Base-by-base conservation (phyloP, 306 rosid genomes). In the Trifolium subterraneum region DNA sequence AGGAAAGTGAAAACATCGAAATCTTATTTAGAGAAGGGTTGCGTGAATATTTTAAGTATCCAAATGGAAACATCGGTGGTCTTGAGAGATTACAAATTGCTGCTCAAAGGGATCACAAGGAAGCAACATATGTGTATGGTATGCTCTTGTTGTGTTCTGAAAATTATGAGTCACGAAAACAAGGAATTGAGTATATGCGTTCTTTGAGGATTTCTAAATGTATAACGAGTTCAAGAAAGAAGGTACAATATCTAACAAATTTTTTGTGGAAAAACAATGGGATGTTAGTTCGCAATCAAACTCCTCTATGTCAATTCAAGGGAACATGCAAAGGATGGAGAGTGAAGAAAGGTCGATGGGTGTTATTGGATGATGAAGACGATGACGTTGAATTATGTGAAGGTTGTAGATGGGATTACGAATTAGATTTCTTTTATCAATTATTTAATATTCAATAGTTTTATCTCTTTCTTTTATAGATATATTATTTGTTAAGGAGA, bases 61-160 rank as follows among this genome's bases (percentile, higher is more conserved):
- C 16, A 0, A 61, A 51, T 0, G 13, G 29, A 12, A 47, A 64
- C 0, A 27, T 15, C 0, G 6, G 3, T 2, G 85, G 84, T 6
- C 48, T 82, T 1, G 22, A 0, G 0, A 16, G 6, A 0, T 61
- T 86, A 11, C 66, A 74, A 8, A 4, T 5, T 10, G 75, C 83
- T 1, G 61, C 78, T 0, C 45, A 73, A 33, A 73, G 64, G 25
- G 84, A 74, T 10, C 77, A 80, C 3, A 18, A 1, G 4, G 81
- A 77, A 35, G 79, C 89, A 5, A 79, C 5, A 20, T 81, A 85
- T 10, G 68, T 75, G 8, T 83, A 77, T 0, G 85, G 75, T 11
- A 45, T 86, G 45, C 8, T 86, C 13, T 13, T 74, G 4, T 20
- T 80, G 44, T 45, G 64, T 2, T 18, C 36, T 0, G 4, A 48